Evolutionary conservation across 2,329 filamentous ascomycete genomes (phyloP).

Genomic region (Colletotrichum nymphaeae): DNA sequence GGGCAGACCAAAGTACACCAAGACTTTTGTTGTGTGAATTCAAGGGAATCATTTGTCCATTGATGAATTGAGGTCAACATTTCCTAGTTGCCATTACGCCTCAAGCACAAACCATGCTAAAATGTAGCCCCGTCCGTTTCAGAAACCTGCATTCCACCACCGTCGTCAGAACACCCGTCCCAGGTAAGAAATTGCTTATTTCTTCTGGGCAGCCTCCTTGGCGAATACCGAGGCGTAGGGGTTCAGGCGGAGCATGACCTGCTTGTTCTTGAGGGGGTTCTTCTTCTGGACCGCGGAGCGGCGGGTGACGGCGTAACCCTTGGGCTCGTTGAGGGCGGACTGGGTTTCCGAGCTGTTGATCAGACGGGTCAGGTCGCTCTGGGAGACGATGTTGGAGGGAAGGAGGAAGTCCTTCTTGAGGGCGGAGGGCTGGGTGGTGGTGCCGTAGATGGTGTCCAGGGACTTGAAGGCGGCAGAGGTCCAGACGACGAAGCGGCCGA

Average conservation of each 20-base stretch:
- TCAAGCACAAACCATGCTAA: constrained; percentile 39
- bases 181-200: constrained; percentile 19
- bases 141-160: constrained; percentile 30
- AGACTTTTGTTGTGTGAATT: constrained; percentile 11
- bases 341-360: constrained; percentile 99
- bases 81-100: constrained; percentile 39
- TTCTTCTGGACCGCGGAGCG: constrained; percentile 96
- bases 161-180: constrained; percentile 23
- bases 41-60: constrained; percentile 39
- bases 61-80: constrained; percentile 40
- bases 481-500: constrained; percentile 99
- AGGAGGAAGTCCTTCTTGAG: constrained; percentile 99
- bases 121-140: constrained; percentile 37
- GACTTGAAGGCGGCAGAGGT: constrained; percentile 96
- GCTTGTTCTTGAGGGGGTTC: constrained; percentile 99
- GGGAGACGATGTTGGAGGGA: constrained; percentile 89
- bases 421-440: constrained; percentile 86
- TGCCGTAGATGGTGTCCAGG: constrained; percentile 96
- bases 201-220: constrained; percentile 74
- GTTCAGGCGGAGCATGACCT: constrained; percentile 98
- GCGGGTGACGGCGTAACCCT: constrained; percentile 91
- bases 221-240: constrained; percentile 93
- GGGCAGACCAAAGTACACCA: constrained; percentile 17
- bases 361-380: constrained; percentile 95
- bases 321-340: constrained; percentile 91